A percentile compares a stretch with the other conserved stretches of the same genome.
These are phyloP conservation scores for Parasitella parasitica DNA, from an alignment of 371 early-diverging fungal species.

Conservation along the genomic window DNA sequence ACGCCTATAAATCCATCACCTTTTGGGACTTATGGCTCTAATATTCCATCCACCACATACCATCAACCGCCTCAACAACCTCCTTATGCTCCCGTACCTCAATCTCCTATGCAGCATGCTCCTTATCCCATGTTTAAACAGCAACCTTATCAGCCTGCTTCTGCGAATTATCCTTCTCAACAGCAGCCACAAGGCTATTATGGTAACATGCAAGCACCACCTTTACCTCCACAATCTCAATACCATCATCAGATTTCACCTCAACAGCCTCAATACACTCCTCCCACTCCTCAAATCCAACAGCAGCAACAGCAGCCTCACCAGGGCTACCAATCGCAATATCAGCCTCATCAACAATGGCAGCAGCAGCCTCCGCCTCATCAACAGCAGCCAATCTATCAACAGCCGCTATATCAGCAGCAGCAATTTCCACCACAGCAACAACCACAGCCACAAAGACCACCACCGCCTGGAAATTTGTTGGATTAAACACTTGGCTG, in stretches of 20 bases:
- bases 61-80: slow-evolving; percentile 20
- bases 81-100: slow-evolving; percentile 25
- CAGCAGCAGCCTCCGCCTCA: neutral
- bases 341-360: neutral
- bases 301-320: slow-evolving; percentile 26
- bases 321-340: slow-evolving; percentile 6
- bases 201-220: slow-evolving; percentile 9
- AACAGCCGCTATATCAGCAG: slow-evolving; percentile 25
- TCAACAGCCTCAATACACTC: slow-evolving; percentile 30
- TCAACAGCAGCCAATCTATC: slow-evolving; percentile 13
- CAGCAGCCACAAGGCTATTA: slow-evolving; percentile 25
- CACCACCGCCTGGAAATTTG: slow-evolving; percentile 18
- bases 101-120: slow-evolving; percentile 21
- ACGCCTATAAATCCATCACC: neutral
- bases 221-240: slow-evolving; percentile 17
- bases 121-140: slow-evolving; percentile 8
- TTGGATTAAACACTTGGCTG: slow-evolving; percentile 4
- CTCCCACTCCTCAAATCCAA: slow-evolving; percentile 18
- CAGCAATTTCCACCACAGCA: slow-evolving; percentile 21
- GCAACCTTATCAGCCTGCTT: slow-evolving; percentile 6
- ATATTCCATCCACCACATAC: slow-evolving; percentile 12
- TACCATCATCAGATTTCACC: slow-evolving; percentile 32
- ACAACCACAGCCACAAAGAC: slow-evolving; percentile 21
- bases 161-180: neutral
- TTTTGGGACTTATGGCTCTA: slow-evolving; percentile 8